These are phyloP conservation scores for Flagelloscypha sp. DNA, from an alignment of 768 basidiomycete species.

Conservation along the genomic window DNA sequence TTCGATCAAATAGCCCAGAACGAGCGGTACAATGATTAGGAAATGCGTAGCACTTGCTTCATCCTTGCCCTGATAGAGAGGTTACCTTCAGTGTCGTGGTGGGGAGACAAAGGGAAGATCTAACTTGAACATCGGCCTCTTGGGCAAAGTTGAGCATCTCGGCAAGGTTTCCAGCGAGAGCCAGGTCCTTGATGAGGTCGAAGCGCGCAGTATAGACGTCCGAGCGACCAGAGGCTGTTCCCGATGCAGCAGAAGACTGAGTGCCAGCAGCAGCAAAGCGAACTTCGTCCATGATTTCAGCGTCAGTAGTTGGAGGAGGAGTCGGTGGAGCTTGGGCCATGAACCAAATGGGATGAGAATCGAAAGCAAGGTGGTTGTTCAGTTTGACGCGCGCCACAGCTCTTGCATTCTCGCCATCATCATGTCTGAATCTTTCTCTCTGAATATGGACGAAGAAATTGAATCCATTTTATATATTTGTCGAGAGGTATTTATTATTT, in stretches of 20 bases:
- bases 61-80: constrained; percentile 22
- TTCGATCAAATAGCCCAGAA: constrained; percentile 55
- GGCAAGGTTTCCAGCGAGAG: constrained; percentile 10
- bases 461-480: constrained; percentile 85
- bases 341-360: constrained; percentile 9
- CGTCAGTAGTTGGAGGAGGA: constrained; percentile 50
- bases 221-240: background rate
- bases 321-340: constrained; percentile 59
- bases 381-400: background rate
- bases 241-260: background rate
- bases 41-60: constrained; percentile 37
- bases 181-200: constrained; percentile 9
- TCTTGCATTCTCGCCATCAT: background rate
- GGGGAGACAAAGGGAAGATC: constrained; percentile 11
- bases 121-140: constrained; percentile 44
- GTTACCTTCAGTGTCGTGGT: constrained; percentile 3
- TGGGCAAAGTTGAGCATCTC: constrained; percentile 43
- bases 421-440: too few species aligned
- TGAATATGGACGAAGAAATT: constrained; percentile 76
- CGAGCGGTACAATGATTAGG: constrained; percentile 49
- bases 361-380: constrained; percentile 1
- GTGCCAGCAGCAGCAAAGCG: constrained; percentile 15
- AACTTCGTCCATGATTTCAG: constrained; percentile 49
- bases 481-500: constrained; percentile 82
- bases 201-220: constrained; percentile 4